A percentile compares a stretch with the other conserved stretches of the same genome.
Conservation (phyloP, 768 basidiomycete species). For the Boletales sp. region DNA sequence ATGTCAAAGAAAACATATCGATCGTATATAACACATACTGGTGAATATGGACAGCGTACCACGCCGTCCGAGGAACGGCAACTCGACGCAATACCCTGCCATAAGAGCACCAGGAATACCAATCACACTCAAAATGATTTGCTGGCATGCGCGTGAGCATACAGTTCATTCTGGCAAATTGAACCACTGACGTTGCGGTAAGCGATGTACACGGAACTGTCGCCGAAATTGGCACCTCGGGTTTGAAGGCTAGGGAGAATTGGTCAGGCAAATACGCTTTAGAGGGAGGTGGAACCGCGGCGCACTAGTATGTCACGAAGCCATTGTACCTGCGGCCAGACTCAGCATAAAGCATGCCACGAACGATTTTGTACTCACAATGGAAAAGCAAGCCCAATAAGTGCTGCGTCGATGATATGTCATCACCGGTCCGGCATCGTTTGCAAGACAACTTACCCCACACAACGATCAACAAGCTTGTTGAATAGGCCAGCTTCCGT, state of each 20-base stretch:
- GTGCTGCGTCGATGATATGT: constrained; percentile 35
- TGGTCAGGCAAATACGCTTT: neutral
- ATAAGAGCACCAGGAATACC: constrained; percentile 56
- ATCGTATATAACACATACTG: constrained; percentile 20
- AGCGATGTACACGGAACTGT: constrained; percentile 64
- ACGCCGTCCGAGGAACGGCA: constrained; percentile 48
- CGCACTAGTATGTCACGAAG: constrained; percentile 51
- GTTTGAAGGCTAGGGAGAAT: constrained; percentile 47
- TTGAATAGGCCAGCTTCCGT: constrained; percentile 47
- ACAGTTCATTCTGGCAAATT: neutral
- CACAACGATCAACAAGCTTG: constrained; percentile 45
- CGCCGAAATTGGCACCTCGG: constrained; percentile 68
- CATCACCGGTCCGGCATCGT: neutral
- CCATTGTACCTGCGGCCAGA: constrained; percentile 41
- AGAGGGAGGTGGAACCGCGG: neutral
- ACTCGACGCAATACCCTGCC: constrained; percentile 52
- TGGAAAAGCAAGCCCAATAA: constrained; percentile 77
- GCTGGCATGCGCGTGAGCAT: constrained; percentile 28
- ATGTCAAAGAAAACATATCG: neutral
- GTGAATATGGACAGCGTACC: constrained; percentile 54
- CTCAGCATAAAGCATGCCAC: neutral
- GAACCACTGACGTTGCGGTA: constrained; percentile 59
- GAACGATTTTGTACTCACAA: constrained; percentile 36
- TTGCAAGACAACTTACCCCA: constrained; percentile 38
- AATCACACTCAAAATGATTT: constrained; percentile 55